Conservation (phyloP, 495 filamentous ascomycete genomes). For the Hypomontagnella submonticulosa region DNA sequence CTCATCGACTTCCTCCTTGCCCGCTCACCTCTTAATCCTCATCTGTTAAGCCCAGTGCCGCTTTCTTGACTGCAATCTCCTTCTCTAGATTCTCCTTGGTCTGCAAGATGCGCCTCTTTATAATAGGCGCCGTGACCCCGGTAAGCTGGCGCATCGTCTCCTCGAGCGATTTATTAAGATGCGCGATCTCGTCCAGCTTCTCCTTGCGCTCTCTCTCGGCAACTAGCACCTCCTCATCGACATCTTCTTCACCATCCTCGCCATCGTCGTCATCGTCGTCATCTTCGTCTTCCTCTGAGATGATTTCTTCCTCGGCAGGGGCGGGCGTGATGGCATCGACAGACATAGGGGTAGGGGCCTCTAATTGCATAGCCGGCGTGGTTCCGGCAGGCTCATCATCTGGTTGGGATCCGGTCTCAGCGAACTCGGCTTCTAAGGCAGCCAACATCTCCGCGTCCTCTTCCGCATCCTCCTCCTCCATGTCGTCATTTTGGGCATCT, state of each 20-base stretch:
- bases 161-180: slow-evolving; percentile 59
- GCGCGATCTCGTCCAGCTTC: slow-evolving; percentile 65
- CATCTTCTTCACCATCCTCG: slow-evolving; percentile 57
- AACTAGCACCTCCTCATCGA: slow-evolving; percentile 59
- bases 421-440: slow-evolving; percentile 54
- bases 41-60: slow-evolving; percentile 58
- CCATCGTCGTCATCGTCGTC: slow-evolving; percentile 57
- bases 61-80: slow-evolving; percentile 69
- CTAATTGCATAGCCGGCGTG: slow-evolving; percentile 50
- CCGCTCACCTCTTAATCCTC: slow-evolving; percentile 52
- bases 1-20: background rate
- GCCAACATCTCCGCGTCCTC: slow-evolving; percentile 54
- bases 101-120: slow-evolving; percentile 60
- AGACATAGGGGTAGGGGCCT: slow-evolving; percentile 54
- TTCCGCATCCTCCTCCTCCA: slow-evolving; percentile 40
- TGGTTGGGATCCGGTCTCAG: slow-evolving; percentile 48
- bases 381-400: slow-evolving; percentile 45
- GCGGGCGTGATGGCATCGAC: slow-evolving; percentile 47
- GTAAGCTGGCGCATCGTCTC: slow-evolving; percentile 52
- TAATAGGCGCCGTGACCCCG: slow-evolving; percentile 55
- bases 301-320: slow-evolving; percentile 45
- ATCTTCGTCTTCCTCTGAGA: slow-evolving; percentile 61
- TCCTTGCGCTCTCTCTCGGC: slow-evolving; percentile 51
- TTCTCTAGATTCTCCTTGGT: slow-evolving; percentile 62
- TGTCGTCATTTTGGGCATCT: slow-evolving; percentile 12